A percentile compares a stretch with the other conserved stretches of the same genome.
These are phyloP conservation scores for Mycena capillaripes DNA, from an alignment of 768 basidiomycete species.

Conservation along the genomic window DNA sequence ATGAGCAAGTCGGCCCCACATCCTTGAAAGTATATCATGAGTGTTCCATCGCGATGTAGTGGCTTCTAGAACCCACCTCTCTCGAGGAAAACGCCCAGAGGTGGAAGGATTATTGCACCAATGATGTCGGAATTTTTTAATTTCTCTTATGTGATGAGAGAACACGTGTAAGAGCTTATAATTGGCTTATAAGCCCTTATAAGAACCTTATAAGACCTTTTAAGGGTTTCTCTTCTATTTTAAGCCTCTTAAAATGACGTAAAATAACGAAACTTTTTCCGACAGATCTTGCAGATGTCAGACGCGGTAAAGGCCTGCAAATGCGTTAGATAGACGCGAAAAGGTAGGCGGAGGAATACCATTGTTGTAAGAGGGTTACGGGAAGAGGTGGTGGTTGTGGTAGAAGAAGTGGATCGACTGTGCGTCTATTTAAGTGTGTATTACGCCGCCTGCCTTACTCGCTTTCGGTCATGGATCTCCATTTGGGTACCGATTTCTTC, in stretches of 20 bases:
- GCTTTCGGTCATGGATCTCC: no score
- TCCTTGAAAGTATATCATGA: conserved; percentile 43
- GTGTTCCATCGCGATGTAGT: not conserved
- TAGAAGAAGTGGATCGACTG: not conserved
- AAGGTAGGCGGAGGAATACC: not conserved
- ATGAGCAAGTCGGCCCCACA: conserved; percentile 82
- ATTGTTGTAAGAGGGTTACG: not conserved
- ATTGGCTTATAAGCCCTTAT: no score
- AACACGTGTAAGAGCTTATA: no score
- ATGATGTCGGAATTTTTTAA: no score
- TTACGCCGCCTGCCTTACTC: no score
- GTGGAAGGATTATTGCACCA: conserved; percentile 81
- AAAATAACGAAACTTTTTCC: no score
- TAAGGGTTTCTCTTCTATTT: no score
- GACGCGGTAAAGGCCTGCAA: conserved; percentile 48
- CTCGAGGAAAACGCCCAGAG: conserved; percentile 91
- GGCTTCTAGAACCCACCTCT: conserved; percentile 54
- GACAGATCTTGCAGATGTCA: conserved; percentile 86
- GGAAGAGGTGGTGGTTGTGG: not conserved
- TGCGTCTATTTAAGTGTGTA: no score
- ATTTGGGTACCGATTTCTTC: no score
- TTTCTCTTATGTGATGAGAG: no score
- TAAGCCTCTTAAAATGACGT: no score
- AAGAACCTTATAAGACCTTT: no score
- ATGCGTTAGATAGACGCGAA: not conserved